Percentiles rank a stretch among this genome's conserved stretches.
These are phyloP conservation scores for Coemansia sp. DNA, from an alignment of 192 early-diverging fungal species.

Conservation along the genomic window DNA sequence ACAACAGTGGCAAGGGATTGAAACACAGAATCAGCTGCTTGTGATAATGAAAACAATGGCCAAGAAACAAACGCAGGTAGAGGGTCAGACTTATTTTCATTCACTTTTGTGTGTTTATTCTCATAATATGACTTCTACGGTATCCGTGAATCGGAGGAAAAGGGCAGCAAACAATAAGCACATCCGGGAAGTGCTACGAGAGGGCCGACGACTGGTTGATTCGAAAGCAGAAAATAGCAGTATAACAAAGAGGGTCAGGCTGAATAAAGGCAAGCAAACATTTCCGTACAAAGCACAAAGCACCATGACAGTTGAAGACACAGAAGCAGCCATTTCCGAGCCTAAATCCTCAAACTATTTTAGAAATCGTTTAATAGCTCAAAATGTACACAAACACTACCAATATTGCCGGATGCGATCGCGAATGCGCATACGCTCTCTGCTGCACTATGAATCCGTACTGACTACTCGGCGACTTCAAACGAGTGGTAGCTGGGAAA, in stretches of 20 bases:
- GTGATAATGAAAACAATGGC: background rate
- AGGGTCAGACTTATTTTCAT: background rate
- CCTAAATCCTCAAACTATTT: background rate
- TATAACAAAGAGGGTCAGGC: background rate
- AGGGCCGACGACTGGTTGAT: background rate
- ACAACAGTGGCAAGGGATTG: background rate
- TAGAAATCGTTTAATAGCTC: too few species aligned
- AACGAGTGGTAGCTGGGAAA: conserved; percentile 74
- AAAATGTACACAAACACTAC: too few species aligned
- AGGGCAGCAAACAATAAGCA: background rate
- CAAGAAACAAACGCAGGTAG: background rate
- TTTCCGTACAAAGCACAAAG: background rate
- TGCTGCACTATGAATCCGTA: background rate
- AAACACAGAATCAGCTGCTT: background rate
- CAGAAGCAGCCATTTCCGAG: too few species aligned
- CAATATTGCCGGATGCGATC: background rate
- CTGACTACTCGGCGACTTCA: conserved; percentile 31
- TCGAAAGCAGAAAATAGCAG: background rate
- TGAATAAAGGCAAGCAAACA: background rate
- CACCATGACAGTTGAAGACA: background rate
- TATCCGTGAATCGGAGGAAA: background rate
- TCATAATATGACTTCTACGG: too few species aligned
- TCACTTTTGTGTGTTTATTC: too few species aligned
- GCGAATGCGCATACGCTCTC: conserved; percentile 11
- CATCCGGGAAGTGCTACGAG: background rate